Evolutionary conservation across 2,329 filamentous ascomycete genomes (phyloP), one percentile per base, ranked within the genome.

Genomic region (Pseudophaeomoniella oleicola): DNA sequence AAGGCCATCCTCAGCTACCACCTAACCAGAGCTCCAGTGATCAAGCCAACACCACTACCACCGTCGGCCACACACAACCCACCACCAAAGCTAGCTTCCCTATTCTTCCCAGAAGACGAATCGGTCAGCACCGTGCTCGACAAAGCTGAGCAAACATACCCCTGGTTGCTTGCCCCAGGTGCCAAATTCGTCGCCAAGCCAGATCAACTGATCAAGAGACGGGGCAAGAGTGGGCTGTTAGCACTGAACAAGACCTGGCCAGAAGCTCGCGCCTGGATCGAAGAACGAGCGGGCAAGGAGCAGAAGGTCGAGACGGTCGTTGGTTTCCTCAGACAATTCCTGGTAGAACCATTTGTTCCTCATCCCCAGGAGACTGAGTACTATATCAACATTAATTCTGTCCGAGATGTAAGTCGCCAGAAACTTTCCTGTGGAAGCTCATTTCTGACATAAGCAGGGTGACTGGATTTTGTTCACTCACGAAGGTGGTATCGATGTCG

Each of bases 1-100:
- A 98, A 98, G 82, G 90, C 90, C 75, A 96, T 98, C 72, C 76
- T 98, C 76, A 96, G 94, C 82, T 98, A 96, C 76, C 90, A 96
- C 74, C 86, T 98, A 67, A 96, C 90, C 54, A 82, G 90, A 60
- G 85, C 90, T 51, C 80, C 86, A 49, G 81, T 93, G 63, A 94
- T 98, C 77, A 96, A 94, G 81, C 83, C 88, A 50, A 88, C 86
- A 57, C 86, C 90, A 66, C 85, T 96, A 39, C 84, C 87, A 51
- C 60, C 73, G 49, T 72, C 82, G 46, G 64, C 81, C 47, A 90
- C 76, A 62, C 90, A 98, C 78, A 96, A 96, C 71, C 69, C 90
- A 50, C 79, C 90, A 44, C 69, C 87, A 52, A 88, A 83, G 66
- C 78, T 96, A 53, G 88, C 88, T 40, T 86, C 84, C 47, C 75